These are phyloP conservation scores for Xylona heveae DNA, from an alignment of 495 filamentous ascomycete genomes.

Conservation along the genomic window DNA sequence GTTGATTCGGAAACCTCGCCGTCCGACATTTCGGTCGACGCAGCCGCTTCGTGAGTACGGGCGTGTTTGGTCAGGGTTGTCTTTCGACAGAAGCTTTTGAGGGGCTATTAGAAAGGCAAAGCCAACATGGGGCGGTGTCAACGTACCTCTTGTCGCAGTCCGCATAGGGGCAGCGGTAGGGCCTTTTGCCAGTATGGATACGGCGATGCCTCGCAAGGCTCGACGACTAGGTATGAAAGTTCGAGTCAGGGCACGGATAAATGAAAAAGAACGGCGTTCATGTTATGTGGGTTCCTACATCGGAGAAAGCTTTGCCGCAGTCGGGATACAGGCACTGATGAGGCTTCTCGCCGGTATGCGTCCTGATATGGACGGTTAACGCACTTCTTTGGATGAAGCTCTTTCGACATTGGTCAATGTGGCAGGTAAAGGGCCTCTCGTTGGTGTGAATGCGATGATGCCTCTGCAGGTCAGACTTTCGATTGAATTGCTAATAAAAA, in stretches of 20 bases:
- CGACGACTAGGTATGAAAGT: slow-evolving; percentile 37
- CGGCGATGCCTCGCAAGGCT: slow-evolving; percentile 71
- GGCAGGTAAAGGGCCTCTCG: slow-evolving; percentile 63
- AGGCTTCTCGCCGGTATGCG: slow-evolving; percentile 79
- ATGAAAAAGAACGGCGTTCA: too few relatives aligned
- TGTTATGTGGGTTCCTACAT: too few relatives aligned
- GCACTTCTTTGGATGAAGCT: slow-evolving; percentile 83
- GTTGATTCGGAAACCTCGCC: too few relatives aligned
- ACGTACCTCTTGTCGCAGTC: slow-evolving; percentile 64
- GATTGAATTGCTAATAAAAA: too few relatives aligned
- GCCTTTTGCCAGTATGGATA: slow-evolving; percentile 69
- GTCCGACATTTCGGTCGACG: too few relatives aligned
- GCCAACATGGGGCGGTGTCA: slow-evolving; percentile 1
- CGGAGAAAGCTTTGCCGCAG: slow-evolving; percentile 74
- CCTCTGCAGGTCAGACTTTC: slow-evolving; percentile 76
- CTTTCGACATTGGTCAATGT: slow-evolving; percentile 49
- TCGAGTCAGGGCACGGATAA: not conserved
- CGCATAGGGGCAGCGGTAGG: slow-evolving; percentile 60
- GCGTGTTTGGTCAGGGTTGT: slow-evolving; percentile 74
- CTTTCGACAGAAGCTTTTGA: slow-evolving; percentile 60
- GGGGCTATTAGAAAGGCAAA: not conserved
- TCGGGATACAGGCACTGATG: slow-evolving; percentile 60
- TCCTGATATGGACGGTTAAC: slow-evolving; percentile 66
- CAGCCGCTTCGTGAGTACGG: slow-evolving; percentile 47
- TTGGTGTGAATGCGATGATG: slow-evolving; percentile 85